These are phyloP conservation scores for Komagataella kurtzmanii DNA, from an alignment of 805 yeast genomes.

Conservation along the genomic window DNA sequence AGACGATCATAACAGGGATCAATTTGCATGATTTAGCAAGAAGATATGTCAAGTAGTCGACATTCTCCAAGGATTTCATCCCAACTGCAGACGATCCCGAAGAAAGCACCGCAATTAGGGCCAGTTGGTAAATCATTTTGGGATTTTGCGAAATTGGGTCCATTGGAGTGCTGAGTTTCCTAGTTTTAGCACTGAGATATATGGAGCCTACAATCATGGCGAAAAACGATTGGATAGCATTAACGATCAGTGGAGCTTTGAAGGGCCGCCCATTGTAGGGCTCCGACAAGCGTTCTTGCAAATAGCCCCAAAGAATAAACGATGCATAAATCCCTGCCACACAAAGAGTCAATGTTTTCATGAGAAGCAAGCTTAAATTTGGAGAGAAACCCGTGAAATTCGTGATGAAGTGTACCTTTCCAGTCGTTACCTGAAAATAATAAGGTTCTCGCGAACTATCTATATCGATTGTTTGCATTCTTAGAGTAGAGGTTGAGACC, in stretches of 20 bases:
- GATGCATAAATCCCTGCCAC: constrained; percentile 68
- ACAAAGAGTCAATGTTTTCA: constrained; percentile 14
- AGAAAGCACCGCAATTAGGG: constrained; percentile 56
- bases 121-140: constrained; percentile 21
- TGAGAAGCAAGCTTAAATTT: background rate
- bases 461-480: background rate
- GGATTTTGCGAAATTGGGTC: constrained; percentile 14
- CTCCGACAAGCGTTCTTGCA: constrained; percentile 80
- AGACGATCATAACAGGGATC: constrained; percentile 88
- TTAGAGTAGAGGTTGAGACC: background rate
- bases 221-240: constrained; percentile 56
- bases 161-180: constrained; percentile 17
- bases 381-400: background rate
- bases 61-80: constrained; percentile 62
- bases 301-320: constrained; percentile 81
- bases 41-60: constrained; percentile 74
- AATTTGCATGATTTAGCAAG: constrained; percentile 89
- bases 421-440: background rate
- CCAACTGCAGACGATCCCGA: constrained; percentile 78
- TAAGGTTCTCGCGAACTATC: background rate
- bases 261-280: constrained; percentile 42
- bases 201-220: constrained; percentile 58
- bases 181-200: constrained; percentile 30
- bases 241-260: constrained; percentile 69
- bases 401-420: background rate